phyloP scores from a whole-genome alignment of 2,329 filamentous ascomycete genomes.

The Cephalotrichum gorgonifer region DNA sequence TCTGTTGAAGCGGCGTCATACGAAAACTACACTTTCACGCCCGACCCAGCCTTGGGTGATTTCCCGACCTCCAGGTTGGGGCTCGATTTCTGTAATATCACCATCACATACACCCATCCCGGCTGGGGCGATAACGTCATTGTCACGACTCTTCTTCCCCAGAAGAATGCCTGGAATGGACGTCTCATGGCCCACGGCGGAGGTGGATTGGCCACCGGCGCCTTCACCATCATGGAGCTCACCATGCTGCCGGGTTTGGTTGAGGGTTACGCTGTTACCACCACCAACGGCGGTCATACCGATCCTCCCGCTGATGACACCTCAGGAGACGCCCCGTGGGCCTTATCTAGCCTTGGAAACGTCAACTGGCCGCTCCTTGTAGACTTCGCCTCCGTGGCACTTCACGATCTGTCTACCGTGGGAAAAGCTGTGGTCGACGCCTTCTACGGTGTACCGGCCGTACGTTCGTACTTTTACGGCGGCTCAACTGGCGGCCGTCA shows the following conservation, averaged over 20 bases:
- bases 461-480: conserved; percentile 41
- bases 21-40: no score
- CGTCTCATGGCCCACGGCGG: conserved; percentile 10
- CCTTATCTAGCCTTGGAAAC: neutral
- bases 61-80: no score
- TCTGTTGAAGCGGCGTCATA: conserved; percentile 1
- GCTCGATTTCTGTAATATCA: conserved; percentile 11
- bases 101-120: conserved; percentile 7
- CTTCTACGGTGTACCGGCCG: conserved; percentile 31
- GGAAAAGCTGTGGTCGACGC: conserved; percentile 34
- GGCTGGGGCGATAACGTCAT: conserved; percentile 1
- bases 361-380: conserved; percentile 14
- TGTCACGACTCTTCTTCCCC: neutral
- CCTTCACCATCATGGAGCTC: neutral
- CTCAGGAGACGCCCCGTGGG: conserved; percentile 7
- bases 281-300: conserved; percentile 12
- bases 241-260: neutral
- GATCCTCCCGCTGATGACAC: neutral
- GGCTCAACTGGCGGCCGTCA: conserved; percentile 51
- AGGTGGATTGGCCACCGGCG: conserved; percentile 9
- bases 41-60: neutral
- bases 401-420: conserved; percentile 35
- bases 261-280: conserved; percentile 11
- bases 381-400: conserved; percentile 21
- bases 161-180: conserved; percentile 7